phyloP scores from a whole-genome alignment of 768 basidiomycete species.

The Suillus clintonianus region DNA sequence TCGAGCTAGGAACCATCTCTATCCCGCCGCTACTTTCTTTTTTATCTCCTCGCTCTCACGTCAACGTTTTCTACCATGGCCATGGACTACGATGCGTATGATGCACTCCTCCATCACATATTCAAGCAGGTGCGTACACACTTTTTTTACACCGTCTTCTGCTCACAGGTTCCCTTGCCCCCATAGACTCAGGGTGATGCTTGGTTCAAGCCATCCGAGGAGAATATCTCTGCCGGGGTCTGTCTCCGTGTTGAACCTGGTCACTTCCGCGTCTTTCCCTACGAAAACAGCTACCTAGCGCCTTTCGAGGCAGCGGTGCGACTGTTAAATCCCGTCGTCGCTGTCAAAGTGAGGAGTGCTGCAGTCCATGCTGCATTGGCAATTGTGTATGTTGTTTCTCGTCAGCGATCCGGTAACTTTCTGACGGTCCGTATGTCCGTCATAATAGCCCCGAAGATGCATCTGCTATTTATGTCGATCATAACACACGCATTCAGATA shows the following conservation, averaged over 20 bases:
- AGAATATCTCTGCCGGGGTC: conserved; percentile 79
- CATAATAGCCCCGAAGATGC: conserved; percentile 55
- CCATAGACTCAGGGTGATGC: conserved; percentile 77
- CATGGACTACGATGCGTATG: conserved; percentile 71
- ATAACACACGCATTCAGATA: conserved; percentile 85
- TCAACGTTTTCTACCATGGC: conserved; percentile 20
- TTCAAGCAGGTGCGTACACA: conserved; percentile 61
- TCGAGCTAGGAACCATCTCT: background rate
- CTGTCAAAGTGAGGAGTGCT: conserved; percentile 78
- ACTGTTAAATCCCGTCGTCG: conserved; percentile 78
- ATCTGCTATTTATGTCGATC: conserved; percentile 67
- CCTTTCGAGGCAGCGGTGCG: conserved; percentile 83
- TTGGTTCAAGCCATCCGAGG: conserved; percentile 85
- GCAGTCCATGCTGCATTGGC: conserved; percentile 78
- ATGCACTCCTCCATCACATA: conserved; percentile 78
- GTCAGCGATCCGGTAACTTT: background rate
- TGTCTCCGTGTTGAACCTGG: conserved; percentile 70
- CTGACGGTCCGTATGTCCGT: conserved; percentile 6
- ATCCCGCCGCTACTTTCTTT: background rate
- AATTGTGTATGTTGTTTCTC: conserved; percentile 53
- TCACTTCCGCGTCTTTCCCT: conserved; percentile 80
- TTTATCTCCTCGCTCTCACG: background rate
- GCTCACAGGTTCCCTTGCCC: conserved; percentile 3
- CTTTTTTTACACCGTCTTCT: background rate
- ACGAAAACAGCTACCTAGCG: conserved; percentile 76